Evolutionary conservation across 805 yeast genomes (phyloP).

Genomic region (Sugiyamaella americana): DNA sequence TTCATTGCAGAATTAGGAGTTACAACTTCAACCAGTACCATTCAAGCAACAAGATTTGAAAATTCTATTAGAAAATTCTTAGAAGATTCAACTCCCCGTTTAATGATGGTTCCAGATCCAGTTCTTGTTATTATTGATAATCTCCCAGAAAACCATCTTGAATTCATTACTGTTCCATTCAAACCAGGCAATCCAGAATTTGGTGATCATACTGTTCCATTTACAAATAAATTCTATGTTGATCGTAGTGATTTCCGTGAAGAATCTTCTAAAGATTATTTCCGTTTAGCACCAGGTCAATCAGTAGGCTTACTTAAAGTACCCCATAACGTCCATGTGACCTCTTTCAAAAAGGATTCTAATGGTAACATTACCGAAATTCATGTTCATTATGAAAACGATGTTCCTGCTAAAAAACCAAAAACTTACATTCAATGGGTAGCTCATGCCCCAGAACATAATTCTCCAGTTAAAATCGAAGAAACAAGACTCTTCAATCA

Average conservation of each 20-base stretch:
- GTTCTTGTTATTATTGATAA: slow-evolving; percentile 77
- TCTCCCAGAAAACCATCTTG: slow-evolving; percentile 66
- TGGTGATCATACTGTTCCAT: slow-evolving; percentile 70
- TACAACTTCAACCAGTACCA: slow-evolving; percentile 86
- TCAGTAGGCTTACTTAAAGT: slow-evolving; percentile 92
- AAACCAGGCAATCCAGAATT: slow-evolving; percentile 78
- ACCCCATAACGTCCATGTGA: slow-evolving; percentile 73
- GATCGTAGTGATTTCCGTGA: slow-evolving; percentile 85
- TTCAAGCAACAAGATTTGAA: slow-evolving; percentile 86
- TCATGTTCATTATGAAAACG: slow-evolving; percentile 74
- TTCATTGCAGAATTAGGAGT: slow-evolving; percentile 95
- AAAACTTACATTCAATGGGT: slow-evolving; percentile 98
- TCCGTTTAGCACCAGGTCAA: slow-evolving; percentile 90
- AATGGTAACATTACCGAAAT: slow-evolving; percentile 62
- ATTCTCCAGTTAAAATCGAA: slow-evolving; percentile 56
- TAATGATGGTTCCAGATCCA: slow-evolving; percentile 90
- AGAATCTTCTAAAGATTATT: slow-evolving; percentile 61
- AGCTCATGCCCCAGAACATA: slow-evolving; percentile 56
- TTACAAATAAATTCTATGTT: slow-evolving; percentile 72
- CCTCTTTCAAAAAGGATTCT: slow-evolving; percentile 56
- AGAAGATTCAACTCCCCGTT: slow-evolving; percentile 87
- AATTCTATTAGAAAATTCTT: slow-evolving; percentile 79
- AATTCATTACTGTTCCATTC: slow-evolving; percentile 71
- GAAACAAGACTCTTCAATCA: slow-evolving; percentile 87
- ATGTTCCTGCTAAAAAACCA: slow-evolving; percentile 61